These are phyloP conservation scores for Sarocladiaceae sp. DNA, from an alignment of 2,329 filamentous ascomycete species.

Conservation along the genomic window DNA sequence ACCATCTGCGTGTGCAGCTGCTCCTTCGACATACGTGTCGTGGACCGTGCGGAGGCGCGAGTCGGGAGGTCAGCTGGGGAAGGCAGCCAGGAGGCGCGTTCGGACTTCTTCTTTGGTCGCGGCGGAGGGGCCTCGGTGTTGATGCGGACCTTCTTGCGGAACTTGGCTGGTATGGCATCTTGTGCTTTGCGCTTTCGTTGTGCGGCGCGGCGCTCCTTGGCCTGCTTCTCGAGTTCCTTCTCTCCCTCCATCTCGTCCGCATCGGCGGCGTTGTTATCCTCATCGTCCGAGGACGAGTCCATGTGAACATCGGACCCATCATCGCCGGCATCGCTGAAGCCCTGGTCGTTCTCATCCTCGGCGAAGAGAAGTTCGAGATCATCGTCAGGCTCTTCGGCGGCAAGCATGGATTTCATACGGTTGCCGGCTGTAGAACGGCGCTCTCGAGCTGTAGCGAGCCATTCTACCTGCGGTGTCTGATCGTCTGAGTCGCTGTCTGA, in stretches of 20 bases:
- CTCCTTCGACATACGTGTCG: slow-evolving; percentile 53
- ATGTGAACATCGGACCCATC: slow-evolving; percentile 73
- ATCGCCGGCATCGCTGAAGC: slow-evolving; percentile 63
- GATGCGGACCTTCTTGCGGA: slow-evolving; percentile 72
- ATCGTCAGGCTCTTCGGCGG: slow-evolving; percentile 63
- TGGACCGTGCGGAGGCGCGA: slow-evolving; percentile 51
- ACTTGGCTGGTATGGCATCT: slow-evolving; percentile 63
- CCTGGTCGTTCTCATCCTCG: slow-evolving; percentile 61
- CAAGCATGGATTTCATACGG: slow-evolving; percentile 71
- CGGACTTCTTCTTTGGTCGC: slow-evolving; percentile 54
- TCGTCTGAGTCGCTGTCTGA: slow-evolving; percentile 27
- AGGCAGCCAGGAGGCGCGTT: slow-evolving; percentile 53
- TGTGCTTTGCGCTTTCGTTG: slow-evolving; percentile 76
- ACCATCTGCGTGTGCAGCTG: slow-evolving; percentile 65
- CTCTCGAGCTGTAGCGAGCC: slow-evolving; percentile 65
- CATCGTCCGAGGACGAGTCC: slow-evolving; percentile 78
- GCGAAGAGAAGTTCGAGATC: slow-evolving; percentile 71
- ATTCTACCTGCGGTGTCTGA: slow-evolving; percentile 44
- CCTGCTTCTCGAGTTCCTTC: slow-evolving; percentile 73
- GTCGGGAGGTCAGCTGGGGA: slow-evolving; percentile 48
- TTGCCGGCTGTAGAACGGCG: slow-evolving; percentile 80
- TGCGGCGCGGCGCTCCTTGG: slow-evolving; percentile 58
- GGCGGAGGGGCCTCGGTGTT: slow-evolving; percentile 33
- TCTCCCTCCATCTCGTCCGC: slow-evolving; percentile 76
- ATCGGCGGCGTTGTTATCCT: slow-evolving; percentile 54